Base-by-base conservation (phyloP, 2,329 filamentous ascomycete genomes). In the Epichloe sibirici region DNA sequence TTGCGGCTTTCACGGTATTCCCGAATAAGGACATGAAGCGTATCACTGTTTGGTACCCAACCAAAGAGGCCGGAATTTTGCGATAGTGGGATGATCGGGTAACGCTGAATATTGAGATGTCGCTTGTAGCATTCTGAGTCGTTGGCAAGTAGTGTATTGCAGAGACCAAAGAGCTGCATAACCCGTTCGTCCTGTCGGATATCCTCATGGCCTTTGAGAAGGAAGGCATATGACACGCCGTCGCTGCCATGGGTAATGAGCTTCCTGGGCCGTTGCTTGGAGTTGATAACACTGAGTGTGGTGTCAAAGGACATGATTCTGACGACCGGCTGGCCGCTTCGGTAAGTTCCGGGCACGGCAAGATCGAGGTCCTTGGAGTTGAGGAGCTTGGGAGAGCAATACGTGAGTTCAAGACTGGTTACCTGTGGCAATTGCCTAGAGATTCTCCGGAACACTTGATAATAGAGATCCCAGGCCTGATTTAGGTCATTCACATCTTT, bases 391-490 rank as follows among this genome's bases (percentile, higher is more conserved):
- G 94, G 94, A 17, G 91, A 98, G 61, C 95, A 95, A 67, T 98
- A 98, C 57, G 94, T 89, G 60, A 99, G 75, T 69, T 98, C 94
- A 43, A 99, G 78, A 51, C 85, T 88, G 60, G 90, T 95, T 58
- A 98, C 79, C 62, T 97, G 93, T 3, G 90, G 90, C 47, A 98
- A 73, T 69, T 99, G 94, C 56, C 91, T 82, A 47, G 86, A 87
- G 65, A 99, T 97, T 65, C 94, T 88, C 56, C 90, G 83, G 81
- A 98, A 98, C 1, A 97, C 93, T 59, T 95, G 90, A 69, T 98
- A 98, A 70, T 99, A 99, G 13, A 98, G 79, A 69, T 99, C 94
- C 93, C 93, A 99, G 6, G 93, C 93, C 69, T 95, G 90, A 64
- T 97, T 98, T 45, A 98, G 80, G 66, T 99, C 94, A 47, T 88